Evolutionary conservation across 768 basidiomycete species (phyloP).

Genomic region (Amanita molliuscula): DNA sequence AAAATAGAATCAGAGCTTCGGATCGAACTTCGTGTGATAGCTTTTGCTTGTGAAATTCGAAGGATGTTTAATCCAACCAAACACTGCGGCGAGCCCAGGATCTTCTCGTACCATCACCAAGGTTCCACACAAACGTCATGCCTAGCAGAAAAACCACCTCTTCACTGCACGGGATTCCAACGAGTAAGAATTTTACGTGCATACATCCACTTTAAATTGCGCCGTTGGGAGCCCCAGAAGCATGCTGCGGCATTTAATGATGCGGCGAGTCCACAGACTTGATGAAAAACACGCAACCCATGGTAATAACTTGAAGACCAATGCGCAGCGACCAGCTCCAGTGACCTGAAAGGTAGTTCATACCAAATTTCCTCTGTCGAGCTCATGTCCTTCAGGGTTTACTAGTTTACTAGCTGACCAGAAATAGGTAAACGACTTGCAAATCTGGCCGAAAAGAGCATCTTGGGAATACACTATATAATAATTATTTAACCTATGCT

Average conservation of each 20-base stretch:
- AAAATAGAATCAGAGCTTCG: too few relatives aligned
- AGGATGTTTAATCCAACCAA: too few relatives aligned
- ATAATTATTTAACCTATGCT: not conserved
- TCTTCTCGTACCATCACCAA: too few relatives aligned
- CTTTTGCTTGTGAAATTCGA: too few relatives aligned
- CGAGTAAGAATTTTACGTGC: too few relatives aligned
- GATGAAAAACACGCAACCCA: slow-evolving; percentile 1
- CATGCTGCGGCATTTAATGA: not conserved
- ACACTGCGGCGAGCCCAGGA: too few relatives aligned
- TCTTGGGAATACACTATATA: not conserved
- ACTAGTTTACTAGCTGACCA: too few relatives aligned
- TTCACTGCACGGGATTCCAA: too few relatives aligned
- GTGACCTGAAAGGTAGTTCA: not conserved
- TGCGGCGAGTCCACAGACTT: not conserved
- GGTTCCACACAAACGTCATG: too few relatives aligned
- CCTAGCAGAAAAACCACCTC: not conserved
- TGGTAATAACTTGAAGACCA: slow-evolving; percentile 1
- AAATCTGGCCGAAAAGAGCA: not conserved
- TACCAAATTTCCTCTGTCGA: not conserved
- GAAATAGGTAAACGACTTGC: not conserved
- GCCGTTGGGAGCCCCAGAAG: not conserved
- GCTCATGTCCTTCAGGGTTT: not conserved
- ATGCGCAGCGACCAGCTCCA: slow-evolving; percentile 1
- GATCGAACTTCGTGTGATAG: too few relatives aligned
- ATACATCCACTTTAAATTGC: too few relatives aligned